Conservation (phyloP, 352 stramenopile genomes). For the Globisporangium nunn region DNA sequence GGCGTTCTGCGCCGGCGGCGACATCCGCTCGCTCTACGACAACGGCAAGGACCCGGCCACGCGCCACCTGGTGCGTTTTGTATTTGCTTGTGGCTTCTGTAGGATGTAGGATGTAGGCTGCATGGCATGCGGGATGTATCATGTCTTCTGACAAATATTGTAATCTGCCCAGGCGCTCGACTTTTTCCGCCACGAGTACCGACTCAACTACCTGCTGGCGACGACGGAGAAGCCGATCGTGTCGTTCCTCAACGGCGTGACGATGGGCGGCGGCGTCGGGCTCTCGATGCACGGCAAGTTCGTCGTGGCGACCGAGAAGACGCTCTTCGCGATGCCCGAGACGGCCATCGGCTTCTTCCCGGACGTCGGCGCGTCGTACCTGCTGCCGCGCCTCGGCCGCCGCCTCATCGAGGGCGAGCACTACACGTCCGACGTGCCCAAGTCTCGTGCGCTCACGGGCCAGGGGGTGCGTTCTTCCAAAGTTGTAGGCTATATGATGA, state of each 20-base stretch:
- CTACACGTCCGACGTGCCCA: slow-evolving; percentile 63
- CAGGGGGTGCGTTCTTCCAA: slow-evolving; percentile 40
- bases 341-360: slow-evolving; percentile 97
- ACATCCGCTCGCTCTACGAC: slow-evolving; percentile 90
- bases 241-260: slow-evolving; percentile 96
- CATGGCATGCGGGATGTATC: no score
- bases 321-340: slow-evolving; percentile 98
- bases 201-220: slow-evolving; percentile 88
- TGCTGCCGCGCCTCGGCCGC: slow-evolving; percentile 87
- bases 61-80: slow-evolving; percentile 34
- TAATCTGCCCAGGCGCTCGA: slow-evolving; percentile 35
- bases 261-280: slow-evolving; percentile 98
- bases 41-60: slow-evolving; percentile 67
- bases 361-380: slow-evolving; percentile 92
- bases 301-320: slow-evolving; percentile 95
- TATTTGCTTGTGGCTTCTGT: no score
- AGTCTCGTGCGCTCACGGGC: slow-evolving; percentile 61
- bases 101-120: no score
- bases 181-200: slow-evolving; percentile 96
- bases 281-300: slow-evolving; percentile 96
- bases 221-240: slow-evolving; percentile 86
- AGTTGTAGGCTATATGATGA: not conserved
- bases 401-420: slow-evolving; percentile 59
- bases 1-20: slow-evolving; percentile 94
- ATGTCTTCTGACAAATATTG: no score